A percentile compares a stretch with the other conserved stretches of the same genome.
These are phyloP conservation scores for Rasamsonia emersonii DNA, from an alignment of 2,329 filamentous ascomycete species.

Conservation along the genomic window DNA sequence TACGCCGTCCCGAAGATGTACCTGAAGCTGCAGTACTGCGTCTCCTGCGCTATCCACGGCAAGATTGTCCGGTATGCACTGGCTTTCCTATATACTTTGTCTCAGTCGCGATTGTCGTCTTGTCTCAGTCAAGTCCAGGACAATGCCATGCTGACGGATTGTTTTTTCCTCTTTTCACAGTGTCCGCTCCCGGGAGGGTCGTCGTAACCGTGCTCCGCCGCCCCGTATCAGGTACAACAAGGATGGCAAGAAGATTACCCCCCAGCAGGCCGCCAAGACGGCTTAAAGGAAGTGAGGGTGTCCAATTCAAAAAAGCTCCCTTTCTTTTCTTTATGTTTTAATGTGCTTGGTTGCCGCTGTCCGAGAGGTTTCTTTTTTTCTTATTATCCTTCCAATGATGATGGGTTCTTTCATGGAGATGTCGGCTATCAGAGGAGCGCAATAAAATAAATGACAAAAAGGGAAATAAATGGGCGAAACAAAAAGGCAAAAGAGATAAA, in stretches of 20 bases:
- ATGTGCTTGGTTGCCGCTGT: constrained; percentile 9
- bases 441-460: constrained; percentile 1
- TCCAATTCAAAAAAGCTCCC: constrained; percentile 28
- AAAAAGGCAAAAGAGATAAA: constrained; percentile 1
- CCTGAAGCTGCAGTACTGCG: constrained; percentile 99
- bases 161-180: constrained; percentile 39
- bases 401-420: too few relatives aligned
- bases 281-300: constrained; percentile 30
- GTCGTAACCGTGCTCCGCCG: constrained; percentile 97
- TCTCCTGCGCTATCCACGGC: constrained; percentile 99
- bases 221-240: constrained; percentile 99
- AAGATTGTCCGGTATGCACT: constrained; percentile 99
- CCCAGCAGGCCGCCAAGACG: constrained; percentile 67
- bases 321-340: constrained; percentile 26
- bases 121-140: too few relatives aligned
- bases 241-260: constrained; percentile 99
- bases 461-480: constrained; percentile 3
- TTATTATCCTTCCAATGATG: too few relatives aligned
- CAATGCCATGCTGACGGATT: constrained; percentile 11
- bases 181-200: constrained; percentile 93
- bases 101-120: too few relatives aligned
- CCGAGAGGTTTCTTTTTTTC: constrained; percentile 3
- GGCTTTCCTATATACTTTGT: too few relatives aligned
- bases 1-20: constrained; percentile 99
- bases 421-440: too few relatives aligned